These are phyloP conservation scores for Casuarina equisetifolia DNA, from an alignment of 306 rosid genomes.

Conservation along the genomic window DNA sequence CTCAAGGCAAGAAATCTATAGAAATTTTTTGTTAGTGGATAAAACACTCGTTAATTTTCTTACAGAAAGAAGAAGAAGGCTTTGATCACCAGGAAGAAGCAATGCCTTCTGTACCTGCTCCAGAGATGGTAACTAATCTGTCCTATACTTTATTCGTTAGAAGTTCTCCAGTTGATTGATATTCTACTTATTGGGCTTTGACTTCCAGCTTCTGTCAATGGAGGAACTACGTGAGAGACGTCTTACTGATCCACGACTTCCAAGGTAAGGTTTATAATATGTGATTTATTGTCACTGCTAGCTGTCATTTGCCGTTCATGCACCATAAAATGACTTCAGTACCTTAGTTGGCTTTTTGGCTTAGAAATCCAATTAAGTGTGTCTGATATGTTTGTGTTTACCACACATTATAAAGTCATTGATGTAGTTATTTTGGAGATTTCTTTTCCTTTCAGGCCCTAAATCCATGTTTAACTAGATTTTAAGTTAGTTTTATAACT, in stretches of 20 bases:
- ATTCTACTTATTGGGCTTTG: constrained; percentile 12
- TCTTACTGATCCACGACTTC: constrained; percentile 78
- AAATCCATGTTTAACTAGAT: background rate
- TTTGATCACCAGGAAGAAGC: constrained; percentile 67
- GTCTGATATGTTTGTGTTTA: background rate
- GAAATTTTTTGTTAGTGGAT: background rate
- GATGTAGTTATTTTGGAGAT: background rate
- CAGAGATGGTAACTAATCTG: constrained; percentile 59
- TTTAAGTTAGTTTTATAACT: background rate
- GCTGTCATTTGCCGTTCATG: background rate
- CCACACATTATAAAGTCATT: background rate
- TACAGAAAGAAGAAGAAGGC: constrained; percentile 79
- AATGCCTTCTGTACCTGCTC: constrained; percentile 73
- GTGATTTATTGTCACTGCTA: background rate
- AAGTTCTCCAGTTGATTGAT: background rate
- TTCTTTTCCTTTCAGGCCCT: background rate
- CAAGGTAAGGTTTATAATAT: constrained; percentile 50
- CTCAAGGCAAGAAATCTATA: background rate
- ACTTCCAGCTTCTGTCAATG: constrained; percentile 72
- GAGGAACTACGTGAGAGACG: constrained; percentile 85
- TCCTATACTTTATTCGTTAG: background rate
- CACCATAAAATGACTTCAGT: background rate
- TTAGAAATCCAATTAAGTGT: background rate
- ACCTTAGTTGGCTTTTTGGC: background rate
- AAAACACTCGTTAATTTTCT: constrained; percentile 30